Base-by-base conservation (phyloP, 345 rosid species). In the Eutrema yunnanense region DNA sequence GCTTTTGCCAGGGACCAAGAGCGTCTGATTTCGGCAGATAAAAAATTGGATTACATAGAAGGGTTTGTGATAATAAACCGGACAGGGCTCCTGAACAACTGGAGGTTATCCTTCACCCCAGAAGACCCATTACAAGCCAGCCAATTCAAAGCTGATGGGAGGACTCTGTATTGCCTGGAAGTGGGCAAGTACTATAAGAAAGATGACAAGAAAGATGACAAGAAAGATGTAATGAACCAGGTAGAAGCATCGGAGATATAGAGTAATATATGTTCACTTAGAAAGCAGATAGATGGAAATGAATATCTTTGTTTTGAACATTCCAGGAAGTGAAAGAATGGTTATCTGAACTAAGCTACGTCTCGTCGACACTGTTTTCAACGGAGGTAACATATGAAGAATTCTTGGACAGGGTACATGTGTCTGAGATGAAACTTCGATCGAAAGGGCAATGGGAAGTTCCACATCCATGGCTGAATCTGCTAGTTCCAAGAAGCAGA, bases 381-480 rank as follows among this genome's bases (percentile, higher is more conserved):
- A 69, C 96, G 56, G 97, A 91, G 76, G 96, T 88, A 70, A 62
- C 92, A 52, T 94, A 89, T 65, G 52, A 84, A 54, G 88, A 87
- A 47, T 94, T 94, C 87, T 78, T 94, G 78, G 97, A 94, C 76
- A 86, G 98, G 73, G 98, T 94, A 66, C 96, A 91, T 61, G 82
- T 81, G 41, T 91, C 97, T 0, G 98, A 94, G 87, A 73, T 88
- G 49, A 89, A 89, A 66, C 82, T 94, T 22, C 69, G 90, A 73
- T 81, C 95, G 12, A 89, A 88, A 78, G 98, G 98, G 64, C 82
- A 91, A 58, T 94, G 96, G 98, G 97, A 91, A 78, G 91, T 94
- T 68, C 98, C 98, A 4, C 97, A 94, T 73, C 98, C 97, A 71
- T 94, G 98, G 98, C 91, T 94, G 57, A 94, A 94, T 80, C 98